A percentile compares a stretch with the other conserved stretches of the same genome.
phyloP scores from a whole-genome alignment of 257 asterid species.

The Ilex asprella region DNA sequence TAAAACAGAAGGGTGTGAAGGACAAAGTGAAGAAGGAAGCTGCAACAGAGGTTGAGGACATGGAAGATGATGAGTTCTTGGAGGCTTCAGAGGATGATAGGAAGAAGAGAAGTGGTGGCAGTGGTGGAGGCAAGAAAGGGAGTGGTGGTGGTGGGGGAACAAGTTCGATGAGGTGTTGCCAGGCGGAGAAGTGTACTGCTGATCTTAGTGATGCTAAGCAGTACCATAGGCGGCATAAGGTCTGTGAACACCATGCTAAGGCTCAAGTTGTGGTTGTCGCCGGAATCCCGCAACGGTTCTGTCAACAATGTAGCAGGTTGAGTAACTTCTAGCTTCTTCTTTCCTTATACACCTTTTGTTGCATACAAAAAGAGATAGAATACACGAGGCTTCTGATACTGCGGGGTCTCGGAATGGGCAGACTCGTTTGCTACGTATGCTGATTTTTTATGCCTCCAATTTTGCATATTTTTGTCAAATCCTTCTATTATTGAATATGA shows the following conservation, averaged over 20 bases:
- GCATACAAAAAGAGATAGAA: no score
- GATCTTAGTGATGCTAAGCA: constrained; percentile 52
- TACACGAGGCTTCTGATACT: no score
- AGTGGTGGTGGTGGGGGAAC: constrained; percentile 19
- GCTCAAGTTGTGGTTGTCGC: constrained; percentile 53
- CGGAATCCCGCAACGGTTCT: constrained; percentile 24
- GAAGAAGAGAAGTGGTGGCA: constrained; percentile 20
- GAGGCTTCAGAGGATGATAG: constrained; percentile 23
- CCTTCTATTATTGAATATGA: no score
- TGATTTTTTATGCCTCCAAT: no score
- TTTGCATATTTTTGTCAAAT: no score
- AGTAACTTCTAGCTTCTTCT: no score
- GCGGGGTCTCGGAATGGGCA: no score
- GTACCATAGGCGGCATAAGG: constrained; percentile 57
- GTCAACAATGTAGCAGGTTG: constrained; percentile 84
- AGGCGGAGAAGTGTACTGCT: constrained; percentile 50
- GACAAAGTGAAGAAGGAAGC: constrained; percentile 20
- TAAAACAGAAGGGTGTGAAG: constrained; percentile 11
- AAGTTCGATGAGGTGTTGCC: constrained; percentile 43
- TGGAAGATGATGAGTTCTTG: constrained; percentile 22
- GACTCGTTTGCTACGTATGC: no score
- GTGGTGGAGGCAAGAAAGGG: constrained; percentile 13
- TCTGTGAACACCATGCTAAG: constrained; percentile 23
- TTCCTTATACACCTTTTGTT: no score
- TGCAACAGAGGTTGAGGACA: constrained; percentile 5